Evolutionary conservation across 345 rosid species (phyloP), one percentile per base, ranked within the genome.

Genomic region (Geranium rotundifolium): DNA sequence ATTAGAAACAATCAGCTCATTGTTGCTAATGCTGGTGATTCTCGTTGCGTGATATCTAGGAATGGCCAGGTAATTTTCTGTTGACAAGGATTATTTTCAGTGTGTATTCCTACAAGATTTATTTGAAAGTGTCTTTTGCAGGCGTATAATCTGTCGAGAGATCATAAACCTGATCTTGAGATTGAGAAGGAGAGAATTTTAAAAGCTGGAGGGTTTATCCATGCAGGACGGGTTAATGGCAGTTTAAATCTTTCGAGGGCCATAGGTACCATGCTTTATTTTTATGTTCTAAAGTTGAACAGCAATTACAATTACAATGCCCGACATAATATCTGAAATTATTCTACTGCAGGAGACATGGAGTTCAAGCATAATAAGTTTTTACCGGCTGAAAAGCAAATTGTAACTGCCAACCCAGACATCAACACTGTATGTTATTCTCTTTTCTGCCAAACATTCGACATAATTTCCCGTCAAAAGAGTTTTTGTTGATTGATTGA

Each of bases 171-270:
- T 65, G 99, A 93, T 68, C 90, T 90, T 64, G 99, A 85, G 77
- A 80, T 75, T 62, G 99, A 93, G 72, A 93, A 83, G 72, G 96
- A 88, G 61, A 81, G 99, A 81, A 90, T 93, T 65, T 39, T 90
- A 63, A 93, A 90, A 84, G 97, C 97, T 62, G 96, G 99, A 67
- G 99, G 97, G 19, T 93, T 88, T 75, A 90, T 93, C 64, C 97
- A 90, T 39, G 90, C 87, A 17, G 96, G 97, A 19, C 73, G 99
- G 54, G 85, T 93, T 68, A 93, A 93, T 77, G 97, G 97, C 72
- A 85, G 96, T 75, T 85, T 93, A 74, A 93, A 93, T 82, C 96
- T 93, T 63, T 79, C 99, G 55, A 85, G 99, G 71, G 99, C 99
- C 50, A 93, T 93, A 63, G 99, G 99, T 93, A 75, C 58, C 6